Percentiles rank a stretch among this genome's conserved stretches.
These are phyloP conservation scores for Myriosclerotinia scirpicola DNA, from an alignment of 2,329 filamentous ascomycete species.

Conservation along the genomic window DNA sequence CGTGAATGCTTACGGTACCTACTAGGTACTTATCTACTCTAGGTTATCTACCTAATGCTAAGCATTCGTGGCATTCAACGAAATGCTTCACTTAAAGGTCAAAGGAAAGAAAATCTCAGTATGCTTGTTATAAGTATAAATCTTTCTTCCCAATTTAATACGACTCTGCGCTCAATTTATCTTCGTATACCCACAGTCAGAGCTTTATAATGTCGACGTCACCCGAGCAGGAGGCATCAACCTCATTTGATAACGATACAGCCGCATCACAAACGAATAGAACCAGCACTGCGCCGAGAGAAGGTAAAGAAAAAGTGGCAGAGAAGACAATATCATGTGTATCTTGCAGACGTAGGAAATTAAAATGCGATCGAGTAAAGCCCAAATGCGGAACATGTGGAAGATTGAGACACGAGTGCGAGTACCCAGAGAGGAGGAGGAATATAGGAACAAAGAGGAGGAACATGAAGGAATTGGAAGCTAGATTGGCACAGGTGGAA, in stretches of 20 bases:
- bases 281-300: background rate
- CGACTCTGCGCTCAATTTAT: background rate
- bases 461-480: conserved; percentile 89
- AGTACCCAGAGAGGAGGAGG: conserved; percentile 84
- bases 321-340: conserved; percentile 74
- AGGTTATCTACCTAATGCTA: background rate
- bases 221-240: conserved; percentile 1
- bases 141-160: background rate
- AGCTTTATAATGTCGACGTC: conserved; percentile 15
- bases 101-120: background rate
- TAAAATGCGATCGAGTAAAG: conserved; percentile 80
- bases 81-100: background rate
- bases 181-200: background rate
- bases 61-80: background rate
- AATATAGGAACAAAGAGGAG: conserved; percentile 86
- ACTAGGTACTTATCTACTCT: background rate
- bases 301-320: background rate
- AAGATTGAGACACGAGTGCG: conserved; percentile 72
- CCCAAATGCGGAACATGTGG: conserved; percentile 80
- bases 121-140: background rate
- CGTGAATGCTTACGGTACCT: conserved; percentile 1
- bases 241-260: background rate
- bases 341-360: conserved; percentile 77
- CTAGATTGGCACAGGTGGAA: conserved; percentile 79
- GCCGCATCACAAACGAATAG: background rate